These are phyloP conservation scores for Paxillus ammoniavirescens DNA, from an alignment of 768 basidiomycete genomes.

Conservation along the genomic window DNA sequence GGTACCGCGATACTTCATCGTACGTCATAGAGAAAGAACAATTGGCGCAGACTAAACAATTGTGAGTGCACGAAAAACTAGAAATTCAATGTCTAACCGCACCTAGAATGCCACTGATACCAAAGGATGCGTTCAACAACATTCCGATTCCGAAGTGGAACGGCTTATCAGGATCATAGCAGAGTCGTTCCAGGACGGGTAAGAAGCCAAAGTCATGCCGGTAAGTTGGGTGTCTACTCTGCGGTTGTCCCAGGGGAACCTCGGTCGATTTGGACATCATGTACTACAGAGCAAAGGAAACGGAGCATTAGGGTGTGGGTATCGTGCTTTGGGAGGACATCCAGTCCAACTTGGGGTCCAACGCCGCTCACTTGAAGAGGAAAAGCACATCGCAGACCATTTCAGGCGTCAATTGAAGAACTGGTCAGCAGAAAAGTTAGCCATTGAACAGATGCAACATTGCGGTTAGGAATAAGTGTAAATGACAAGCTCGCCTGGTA, in stretches of 20 bases:
- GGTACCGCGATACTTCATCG: too few species aligned
- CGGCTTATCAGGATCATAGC: constrained; percentile 48
- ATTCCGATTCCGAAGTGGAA: constrained; percentile 44
- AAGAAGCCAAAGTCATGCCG: constrained; percentile 52
- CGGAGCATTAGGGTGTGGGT: too few species aligned
- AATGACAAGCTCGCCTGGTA: too few species aligned
- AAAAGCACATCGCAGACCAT: too few species aligned
- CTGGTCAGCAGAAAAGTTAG: too few species aligned
- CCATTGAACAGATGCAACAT: too few species aligned
- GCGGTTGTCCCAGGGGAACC: background rate
- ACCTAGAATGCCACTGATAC: constrained; percentile 50
- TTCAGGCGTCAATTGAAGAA: too few species aligned
- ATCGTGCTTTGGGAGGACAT: background rate
- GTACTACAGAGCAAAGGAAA: too few species aligned
- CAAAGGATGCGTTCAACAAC: constrained; percentile 57
- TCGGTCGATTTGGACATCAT: too few species aligned
- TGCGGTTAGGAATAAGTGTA: too few species aligned
- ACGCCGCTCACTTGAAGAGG: too few species aligned
- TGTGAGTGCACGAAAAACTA: background rate
- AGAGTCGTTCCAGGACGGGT: constrained; percentile 54
- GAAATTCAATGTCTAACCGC: background rate
- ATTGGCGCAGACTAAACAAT: constrained; percentile 48
- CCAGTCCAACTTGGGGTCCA: too few species aligned
- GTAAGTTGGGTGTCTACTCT: background rate
- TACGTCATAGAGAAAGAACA: background rate